Evolutionary conservation across 1,284 basidiomycete species (phyloP).

Genomic region (Stereum hirsutum): DNA sequence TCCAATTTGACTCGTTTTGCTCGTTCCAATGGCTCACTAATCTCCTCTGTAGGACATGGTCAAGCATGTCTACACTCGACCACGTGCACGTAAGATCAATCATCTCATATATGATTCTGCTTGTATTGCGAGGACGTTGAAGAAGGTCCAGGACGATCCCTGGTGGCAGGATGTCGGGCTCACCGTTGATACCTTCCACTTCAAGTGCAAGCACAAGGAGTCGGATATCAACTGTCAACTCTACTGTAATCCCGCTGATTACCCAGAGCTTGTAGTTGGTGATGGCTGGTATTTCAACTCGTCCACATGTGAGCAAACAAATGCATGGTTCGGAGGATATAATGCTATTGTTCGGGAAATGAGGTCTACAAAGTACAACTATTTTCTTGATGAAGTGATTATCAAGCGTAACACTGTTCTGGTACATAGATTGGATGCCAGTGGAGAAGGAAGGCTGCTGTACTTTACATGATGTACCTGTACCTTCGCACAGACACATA

Average conservation of each 20-base stretch:
- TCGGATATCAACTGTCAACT: conserved; percentile 16
- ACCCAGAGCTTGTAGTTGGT: conserved; percentile 15
- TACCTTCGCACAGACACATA: no score
- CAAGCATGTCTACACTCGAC: conserved; percentile 6
- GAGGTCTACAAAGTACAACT: neutral
- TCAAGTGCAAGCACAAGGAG: conserved; percentile 23
- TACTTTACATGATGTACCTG: no score
- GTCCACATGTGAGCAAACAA: conserved; percentile 14
- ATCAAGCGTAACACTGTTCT: neutral
- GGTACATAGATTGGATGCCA: no score
- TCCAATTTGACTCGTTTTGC: neutral
- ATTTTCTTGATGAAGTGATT: neutral
- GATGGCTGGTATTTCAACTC: conserved; percentile 22
- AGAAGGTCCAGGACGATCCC: conserved; percentile 6
- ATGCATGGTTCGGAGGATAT: conserved; percentile 18
- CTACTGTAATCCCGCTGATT: conserved; percentile 22
- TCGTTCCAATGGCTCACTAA: neutral
- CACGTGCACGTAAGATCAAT: conserved; percentile 12
- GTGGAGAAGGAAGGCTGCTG: no score
- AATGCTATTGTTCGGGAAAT: conserved; percentile 3
- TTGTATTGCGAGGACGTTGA: conserved; percentile 15
- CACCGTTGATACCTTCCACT: conserved; percentile 25
- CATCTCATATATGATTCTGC: conserved; percentile 22
- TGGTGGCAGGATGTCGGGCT: conserved; percentile 14
- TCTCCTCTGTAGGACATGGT: neutral